These are phyloP conservation scores for Rhododendron mucronatum DNA, from an alignment of 148 eudicot genomes.

Conservation along the genomic window DNA sequence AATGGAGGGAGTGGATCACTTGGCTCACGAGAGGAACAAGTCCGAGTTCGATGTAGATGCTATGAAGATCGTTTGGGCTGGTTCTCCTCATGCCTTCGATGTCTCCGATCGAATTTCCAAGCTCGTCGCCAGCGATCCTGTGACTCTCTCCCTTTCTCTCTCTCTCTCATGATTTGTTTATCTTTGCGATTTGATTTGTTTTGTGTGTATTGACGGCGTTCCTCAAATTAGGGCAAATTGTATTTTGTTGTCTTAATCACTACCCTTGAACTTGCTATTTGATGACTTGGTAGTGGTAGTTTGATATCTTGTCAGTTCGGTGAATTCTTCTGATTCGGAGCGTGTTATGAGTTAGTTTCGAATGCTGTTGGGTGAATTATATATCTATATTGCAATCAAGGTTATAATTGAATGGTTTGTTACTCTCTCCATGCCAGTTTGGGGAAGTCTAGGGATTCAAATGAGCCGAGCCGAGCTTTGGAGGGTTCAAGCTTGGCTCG, in stretches of 20 bases:
- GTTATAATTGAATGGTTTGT: background rate
- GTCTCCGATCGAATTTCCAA: conserved; percentile 82
- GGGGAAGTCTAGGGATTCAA: no score
- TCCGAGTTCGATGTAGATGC: conserved; percentile 60
- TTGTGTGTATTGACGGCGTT: background rate
- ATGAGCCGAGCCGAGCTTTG: no score
- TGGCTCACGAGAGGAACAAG: conserved; percentile 73
- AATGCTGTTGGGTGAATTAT: background rate
- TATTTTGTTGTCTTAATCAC: background rate
- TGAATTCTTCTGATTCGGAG: background rate
- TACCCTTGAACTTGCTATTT: background rate
- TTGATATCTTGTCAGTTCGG: background rate
- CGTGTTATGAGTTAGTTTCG: background rate
- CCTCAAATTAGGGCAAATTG: background rate
- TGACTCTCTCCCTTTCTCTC: conserved; percentile 23
- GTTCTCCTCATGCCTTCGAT: conserved; percentile 46
- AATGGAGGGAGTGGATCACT: conserved; percentile 54
- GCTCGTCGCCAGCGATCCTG: conserved; percentile 92
- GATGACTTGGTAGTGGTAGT: background rate
- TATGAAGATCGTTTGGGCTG: conserved; percentile 91
- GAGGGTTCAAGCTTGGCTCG: background rate
- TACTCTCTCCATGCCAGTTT: background rate
- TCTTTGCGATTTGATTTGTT: background rate
- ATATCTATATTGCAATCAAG: background rate
- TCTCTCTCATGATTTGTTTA: background rate